Base-by-base conservation (phyloP, 2,329 filamentous ascomycete species). In the Pseudocercospora pini-densiflorae region DNA sequence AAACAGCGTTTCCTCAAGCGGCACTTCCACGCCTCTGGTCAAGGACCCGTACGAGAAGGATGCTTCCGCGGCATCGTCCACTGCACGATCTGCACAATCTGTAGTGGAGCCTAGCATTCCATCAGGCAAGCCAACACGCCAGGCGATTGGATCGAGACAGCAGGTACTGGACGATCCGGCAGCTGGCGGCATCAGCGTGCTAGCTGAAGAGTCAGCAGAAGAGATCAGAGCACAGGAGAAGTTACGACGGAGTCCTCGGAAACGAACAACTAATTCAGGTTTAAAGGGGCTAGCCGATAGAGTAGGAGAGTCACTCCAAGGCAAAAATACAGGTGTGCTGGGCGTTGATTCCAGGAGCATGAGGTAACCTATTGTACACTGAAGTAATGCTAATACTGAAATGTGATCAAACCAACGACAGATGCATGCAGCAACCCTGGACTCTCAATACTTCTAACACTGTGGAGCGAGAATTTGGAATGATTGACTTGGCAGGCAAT, bases 271-370 rank as follows among this genome's bases (percentile, higher is more conserved):
- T 16, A 81, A 79, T 59, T 73, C 72, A n/a, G 72, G 74, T 8
- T 74, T 82, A 68, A 82, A 82, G 72, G 81, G 80, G 21, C 71
- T 83, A 45, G 77, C 80, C 36, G 81, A 81, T 67, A 79, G 80
- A 68, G 79, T 83, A 53, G 81, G 81, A 61, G 80, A 81, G 66
- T 81, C 80, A 61, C 71, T 83, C 23, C 81, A 83, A 49, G 81
- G 81, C 36, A 78, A 79, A 66, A 78, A 79, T 31, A 81, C 79
- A 12, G 81, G 81, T 61, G 80, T 83, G 60, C 73, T 84, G 45
- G 80, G 81, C 6, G 76, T 83, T 49, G 81, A 83, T 68, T 82
- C 69, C 45, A 45, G 72, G 62, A 70, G 71, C 54, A 59, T 63
- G 65, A 66, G 69, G 65, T 66, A 64, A 68, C 63, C 33, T 40